phyloP scores from a whole-genome alignment of 441 rosid genomes.

The Melianthus villosus region DNA sequence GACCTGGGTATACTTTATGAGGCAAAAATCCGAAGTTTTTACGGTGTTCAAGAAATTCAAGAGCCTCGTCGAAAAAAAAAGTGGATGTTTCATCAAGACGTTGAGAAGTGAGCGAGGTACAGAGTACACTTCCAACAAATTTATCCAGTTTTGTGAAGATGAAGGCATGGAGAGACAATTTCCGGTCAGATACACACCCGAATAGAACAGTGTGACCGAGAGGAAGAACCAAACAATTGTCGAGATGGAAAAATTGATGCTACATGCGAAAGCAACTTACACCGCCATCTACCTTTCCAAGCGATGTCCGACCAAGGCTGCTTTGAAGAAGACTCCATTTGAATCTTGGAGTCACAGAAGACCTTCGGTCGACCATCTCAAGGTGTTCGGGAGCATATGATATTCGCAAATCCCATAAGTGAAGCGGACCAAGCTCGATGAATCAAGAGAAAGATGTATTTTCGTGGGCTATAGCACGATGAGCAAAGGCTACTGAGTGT shows the following conservation, averaged over 20 bases:
- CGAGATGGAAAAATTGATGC: not conserved
- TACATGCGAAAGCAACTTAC: not conserved
- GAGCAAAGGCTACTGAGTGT: not conserved
- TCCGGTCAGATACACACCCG: not conserved
- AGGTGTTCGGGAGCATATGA: not conserved
- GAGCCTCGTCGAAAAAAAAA: not conserved
- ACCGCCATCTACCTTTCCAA: not conserved
- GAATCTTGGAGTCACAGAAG: not conserved
- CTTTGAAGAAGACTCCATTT: not conserved
- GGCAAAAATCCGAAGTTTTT: not conserved
- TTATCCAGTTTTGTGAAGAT: not conserved
- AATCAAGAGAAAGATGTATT: not conserved
- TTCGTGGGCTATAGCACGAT: not conserved
- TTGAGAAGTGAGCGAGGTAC: not conserved
- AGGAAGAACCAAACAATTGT: not conserved
- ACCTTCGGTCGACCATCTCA: not conserved
- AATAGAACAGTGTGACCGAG: constrained; percentile 1
- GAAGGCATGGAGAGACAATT: not conserved
- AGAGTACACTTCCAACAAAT: not conserved
- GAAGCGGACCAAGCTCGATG: not conserved
- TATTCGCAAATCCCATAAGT: not conserved
- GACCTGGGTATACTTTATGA: constrained; percentile 1
- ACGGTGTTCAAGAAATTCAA: not conserved
- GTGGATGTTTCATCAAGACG: not conserved
- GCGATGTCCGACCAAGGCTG: not conserved